A percentile compares a stretch with the other conserved stretches of the same genome.
Conservation (phyloP, 176 grass and related monocot genomes). For the Oryza punctata region DNA sequence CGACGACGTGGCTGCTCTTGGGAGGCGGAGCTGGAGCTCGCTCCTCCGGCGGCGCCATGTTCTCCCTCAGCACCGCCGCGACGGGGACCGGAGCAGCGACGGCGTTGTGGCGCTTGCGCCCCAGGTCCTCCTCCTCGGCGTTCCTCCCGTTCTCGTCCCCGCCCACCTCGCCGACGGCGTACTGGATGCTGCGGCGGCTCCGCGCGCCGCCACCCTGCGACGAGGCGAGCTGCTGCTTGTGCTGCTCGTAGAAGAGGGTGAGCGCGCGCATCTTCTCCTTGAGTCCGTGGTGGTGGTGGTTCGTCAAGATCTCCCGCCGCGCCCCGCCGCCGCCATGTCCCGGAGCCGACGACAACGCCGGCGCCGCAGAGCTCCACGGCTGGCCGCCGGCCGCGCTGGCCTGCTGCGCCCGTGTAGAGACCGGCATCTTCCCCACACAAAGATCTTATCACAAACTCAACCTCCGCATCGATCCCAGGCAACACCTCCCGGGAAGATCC, state of each 20-base stretch:
- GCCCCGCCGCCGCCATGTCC: background rate
- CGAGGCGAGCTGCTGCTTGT: slow-evolving; percentile 56
- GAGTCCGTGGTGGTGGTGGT: slow-evolving; percentile 77
- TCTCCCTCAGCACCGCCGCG: slow-evolving; percentile 50
- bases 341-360: slow-evolving; percentile 4
- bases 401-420: slow-evolving; percentile 60
- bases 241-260: slow-evolving; percentile 77
- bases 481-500: background rate
- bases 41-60: slow-evolving; percentile 21
- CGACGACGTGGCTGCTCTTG: slow-evolving; percentile 33
- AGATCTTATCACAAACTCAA: slow-evolving; percentile 28
- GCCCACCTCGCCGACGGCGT: slow-evolving; percentile 22
- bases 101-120: slow-evolving; percentile 1
- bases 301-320: slow-evolving; percentile 18
- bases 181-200: slow-evolving; percentile 29
- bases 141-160: slow-evolving; percentile 1
- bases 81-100: slow-evolving; percentile 2
- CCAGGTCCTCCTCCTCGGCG: slow-evolving; percentile 8
- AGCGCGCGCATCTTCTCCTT: slow-evolving; percentile 79
- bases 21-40: slow-evolving; percentile 24
- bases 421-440: slow-evolving; percentile 60
- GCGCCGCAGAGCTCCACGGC: slow-evolving; percentile 25
- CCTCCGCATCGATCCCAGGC: slow-evolving; percentile 40
- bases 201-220: slow-evolving; percentile 31
- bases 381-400: slow-evolving; percentile 26